These are phyloP conservation scores for Chloropicon primus DNA, from an alignment of 139 green algal species.

Conservation along the genomic window DNA sequence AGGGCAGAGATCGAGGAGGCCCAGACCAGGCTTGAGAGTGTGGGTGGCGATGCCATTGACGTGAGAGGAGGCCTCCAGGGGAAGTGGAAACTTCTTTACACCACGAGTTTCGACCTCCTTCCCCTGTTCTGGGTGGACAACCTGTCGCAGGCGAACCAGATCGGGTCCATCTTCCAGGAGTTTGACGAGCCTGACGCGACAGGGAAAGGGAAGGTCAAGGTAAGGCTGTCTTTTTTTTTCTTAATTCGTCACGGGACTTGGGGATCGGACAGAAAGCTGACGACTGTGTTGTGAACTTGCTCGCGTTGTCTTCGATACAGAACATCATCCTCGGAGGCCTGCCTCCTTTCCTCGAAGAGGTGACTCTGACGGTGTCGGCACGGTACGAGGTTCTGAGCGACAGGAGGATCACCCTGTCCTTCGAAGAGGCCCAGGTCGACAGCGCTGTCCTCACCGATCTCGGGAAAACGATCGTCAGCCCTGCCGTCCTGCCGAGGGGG, in stretches of 20 bases:
- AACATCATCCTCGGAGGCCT: neutral
- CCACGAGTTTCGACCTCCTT: neutral
- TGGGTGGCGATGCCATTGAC: neutral
- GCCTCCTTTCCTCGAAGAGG: neutral
- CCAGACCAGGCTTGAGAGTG: neutral
- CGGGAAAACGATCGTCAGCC: neutral
- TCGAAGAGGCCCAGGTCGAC: neutral
- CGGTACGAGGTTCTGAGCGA: neutral
- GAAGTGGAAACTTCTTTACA: neutral
- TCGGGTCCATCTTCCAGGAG: neutral
- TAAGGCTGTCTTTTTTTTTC: too few relatives aligned
- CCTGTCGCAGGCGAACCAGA: neutral
- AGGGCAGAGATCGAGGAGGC: neutral
- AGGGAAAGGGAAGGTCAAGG: neutral
- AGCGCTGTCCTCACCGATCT: neutral
- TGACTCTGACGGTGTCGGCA: neutral
- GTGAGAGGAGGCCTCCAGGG: neutral
- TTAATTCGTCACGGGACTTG: too few relatives aligned
- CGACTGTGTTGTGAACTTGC: too few relatives aligned
- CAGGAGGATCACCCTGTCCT: neutral
- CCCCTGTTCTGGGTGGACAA: neutral
- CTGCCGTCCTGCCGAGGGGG: neutral
- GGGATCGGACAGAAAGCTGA: too few relatives aligned
- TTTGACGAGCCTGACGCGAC: neutral
- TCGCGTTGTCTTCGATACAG: too few relatives aligned